Evolutionary conservation across 805 yeast genomes (phyloP).

Genomic region (Tetrapisispora taiwanensis): DNA sequence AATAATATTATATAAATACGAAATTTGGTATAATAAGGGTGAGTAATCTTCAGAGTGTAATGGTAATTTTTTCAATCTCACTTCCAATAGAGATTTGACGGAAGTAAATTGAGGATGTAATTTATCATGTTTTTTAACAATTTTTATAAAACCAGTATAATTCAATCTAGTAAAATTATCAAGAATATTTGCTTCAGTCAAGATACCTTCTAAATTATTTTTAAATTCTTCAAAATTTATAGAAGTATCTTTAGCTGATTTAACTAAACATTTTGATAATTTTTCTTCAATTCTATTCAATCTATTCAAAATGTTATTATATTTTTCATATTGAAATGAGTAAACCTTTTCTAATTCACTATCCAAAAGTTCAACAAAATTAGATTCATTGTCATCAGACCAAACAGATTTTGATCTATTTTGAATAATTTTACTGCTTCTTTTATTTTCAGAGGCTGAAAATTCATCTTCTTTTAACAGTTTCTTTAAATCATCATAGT

Average conservation of each 20-base stretch:
- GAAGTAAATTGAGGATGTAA: constrained; percentile 70
- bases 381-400: constrained; percentile 63
- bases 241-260: constrained; percentile 18
- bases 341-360: constrained; percentile 68
- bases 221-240: constrained; percentile 58
- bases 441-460: constrained; percentile 3
- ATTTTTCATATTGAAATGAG: constrained; percentile 58
- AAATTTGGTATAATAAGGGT: constrained; percentile 75
- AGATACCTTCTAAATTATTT: constrained; percentile 56
- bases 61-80: constrained; percentile 77
- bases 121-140: constrained; percentile 93
- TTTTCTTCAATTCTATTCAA: constrained; percentile 54
- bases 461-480: constrained; percentile 59
- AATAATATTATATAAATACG: constrained; percentile 69
- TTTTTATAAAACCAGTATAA: constrained; percentile 89
- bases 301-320: constrained; percentile 53
- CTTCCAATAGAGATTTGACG: constrained; percentile 83
- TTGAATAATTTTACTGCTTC: not conserved
- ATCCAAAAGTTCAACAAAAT: constrained; percentile 58
- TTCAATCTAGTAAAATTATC: constrained; percentile 86
- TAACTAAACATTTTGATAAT: constrained; percentile 34
- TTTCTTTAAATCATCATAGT: constrained; percentile 56
- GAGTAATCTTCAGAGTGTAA: constrained; percentile 92
- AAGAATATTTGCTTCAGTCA: constrained; percentile 70
- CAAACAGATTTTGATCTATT: constrained; percentile 30